A percentile compares a stretch with the other conserved stretches of the same genome.
phyloP scores from a whole-genome alignment of 2,329 filamentous ascomycete genomes.

The Chaetothyriales sp. region DNA sequence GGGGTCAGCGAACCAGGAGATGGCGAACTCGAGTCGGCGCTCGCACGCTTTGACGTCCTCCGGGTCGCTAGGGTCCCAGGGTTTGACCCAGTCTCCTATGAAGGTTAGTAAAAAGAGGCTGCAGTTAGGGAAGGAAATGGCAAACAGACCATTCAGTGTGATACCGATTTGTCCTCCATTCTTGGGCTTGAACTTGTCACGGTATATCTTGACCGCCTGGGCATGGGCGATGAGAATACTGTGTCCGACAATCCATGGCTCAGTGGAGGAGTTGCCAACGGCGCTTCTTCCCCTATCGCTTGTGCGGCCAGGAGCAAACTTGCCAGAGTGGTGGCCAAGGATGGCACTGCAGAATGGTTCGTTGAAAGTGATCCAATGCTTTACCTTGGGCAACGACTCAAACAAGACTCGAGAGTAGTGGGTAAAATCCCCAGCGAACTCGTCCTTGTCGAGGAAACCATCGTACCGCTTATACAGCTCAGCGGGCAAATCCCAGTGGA shows the following conservation, averaged over 20 bases:
- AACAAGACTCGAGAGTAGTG: conserved; percentile 67
- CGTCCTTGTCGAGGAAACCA: conserved; percentile 63
- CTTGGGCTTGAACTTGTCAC: conserved; percentile 63
- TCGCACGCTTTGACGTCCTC: conserved; percentile 61
- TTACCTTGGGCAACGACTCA: conserved; percentile 59
- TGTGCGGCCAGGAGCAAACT: conserved; percentile 70
- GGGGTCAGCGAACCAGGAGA: conserved; percentile 78
- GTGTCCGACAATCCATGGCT: conserved; percentile 74
- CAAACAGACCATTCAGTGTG: conserved; percentile 65
- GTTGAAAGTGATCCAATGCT: conserved; percentile 84
- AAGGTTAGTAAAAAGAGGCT: neutral
- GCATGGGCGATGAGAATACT: conserved; percentile 69
- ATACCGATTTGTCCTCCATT: conserved; percentile 71
- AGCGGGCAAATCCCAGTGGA: conserved; percentile 79
- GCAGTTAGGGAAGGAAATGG: neutral
- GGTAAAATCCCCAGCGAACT: conserved; percentile 71
- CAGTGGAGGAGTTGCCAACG: conserved; percentile 59
- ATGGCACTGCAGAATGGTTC: conserved; percentile 79
- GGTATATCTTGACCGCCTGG: conserved; percentile 66
- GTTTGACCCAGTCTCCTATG: conserved; percentile 61
- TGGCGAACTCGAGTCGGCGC: conserved; percentile 75
- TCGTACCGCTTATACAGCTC: conserved; percentile 67
- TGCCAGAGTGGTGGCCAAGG: conserved; percentile 63
- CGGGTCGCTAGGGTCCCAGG: conserved; percentile 67
- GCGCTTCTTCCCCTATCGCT: conserved; percentile 59